Conservation (phyloP, 345 rosid species). For the Pistacia atlantica region DNA sequence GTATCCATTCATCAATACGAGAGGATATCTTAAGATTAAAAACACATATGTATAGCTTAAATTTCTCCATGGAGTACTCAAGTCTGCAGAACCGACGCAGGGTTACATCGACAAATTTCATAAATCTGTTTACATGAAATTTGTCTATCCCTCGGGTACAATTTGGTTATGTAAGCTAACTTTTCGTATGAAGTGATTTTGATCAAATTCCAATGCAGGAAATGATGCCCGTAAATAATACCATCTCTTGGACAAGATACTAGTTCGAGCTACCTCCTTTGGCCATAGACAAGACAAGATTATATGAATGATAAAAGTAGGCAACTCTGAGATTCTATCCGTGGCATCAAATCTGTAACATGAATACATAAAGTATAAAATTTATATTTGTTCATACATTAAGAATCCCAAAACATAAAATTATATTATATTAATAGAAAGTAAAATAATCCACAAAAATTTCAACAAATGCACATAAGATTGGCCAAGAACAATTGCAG, state of each 20-base stretch:
- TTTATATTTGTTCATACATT: no score
- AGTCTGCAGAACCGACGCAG: not conserved
- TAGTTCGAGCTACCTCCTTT: conserved; percentile 2
- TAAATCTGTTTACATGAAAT: not conserved
- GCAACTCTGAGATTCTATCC: conserved; percentile 3
- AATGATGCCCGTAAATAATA: not conserved
- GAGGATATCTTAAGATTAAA: not conserved
- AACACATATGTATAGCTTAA: not conserved
- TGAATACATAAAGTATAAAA: no score
- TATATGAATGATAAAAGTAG: not conserved
- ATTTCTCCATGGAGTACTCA: not conserved
- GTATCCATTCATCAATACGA: not conserved
- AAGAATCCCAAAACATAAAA: no score
- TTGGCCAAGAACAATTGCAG: no score
- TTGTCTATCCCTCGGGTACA: no score
- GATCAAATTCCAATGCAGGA: not conserved
- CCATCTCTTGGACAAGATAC: conserved; percentile 12
- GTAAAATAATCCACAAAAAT: no score
- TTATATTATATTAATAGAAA: no score
- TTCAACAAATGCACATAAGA: no score
- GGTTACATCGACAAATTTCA: not conserved
- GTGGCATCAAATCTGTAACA: not conserved
- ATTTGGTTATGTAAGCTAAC: no score
- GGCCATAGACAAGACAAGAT: not conserved
- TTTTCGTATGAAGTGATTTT: not conserved